These are phyloP conservation scores for Zasmidium cellare DNA, from an alignment of 2,329 filamentous ascomycete genomes.

Conservation along the genomic window DNA sequence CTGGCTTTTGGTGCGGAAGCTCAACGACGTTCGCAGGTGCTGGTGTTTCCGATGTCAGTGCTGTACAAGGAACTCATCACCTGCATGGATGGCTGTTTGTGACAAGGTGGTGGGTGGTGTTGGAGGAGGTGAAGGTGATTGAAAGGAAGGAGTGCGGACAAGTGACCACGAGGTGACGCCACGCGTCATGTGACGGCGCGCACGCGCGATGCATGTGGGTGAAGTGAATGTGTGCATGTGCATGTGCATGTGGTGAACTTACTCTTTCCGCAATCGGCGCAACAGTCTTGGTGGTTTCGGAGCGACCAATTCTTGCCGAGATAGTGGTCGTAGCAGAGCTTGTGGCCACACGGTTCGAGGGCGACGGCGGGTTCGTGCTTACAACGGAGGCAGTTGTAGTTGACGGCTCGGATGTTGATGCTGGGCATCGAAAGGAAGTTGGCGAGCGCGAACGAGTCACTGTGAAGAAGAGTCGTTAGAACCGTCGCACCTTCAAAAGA, in stretches of 20 bases:
- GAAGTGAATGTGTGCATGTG: background rate
- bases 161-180: background rate
- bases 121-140: background rate
- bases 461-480: background rate
- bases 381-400: background rate
- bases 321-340: background rate
- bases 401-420: background rate
- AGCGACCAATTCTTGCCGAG: background rate
- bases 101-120: too few relatives aligned
- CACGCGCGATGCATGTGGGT: background rate
- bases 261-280: background rate
- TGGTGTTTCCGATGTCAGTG: background rate
- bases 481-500: background rate
- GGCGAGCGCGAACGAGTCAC: background rate
- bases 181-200: background rate
- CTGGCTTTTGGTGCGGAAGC: background rate
- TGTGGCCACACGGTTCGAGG: background rate
- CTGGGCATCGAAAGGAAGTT: background rate
- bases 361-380: background rate
- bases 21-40: too few relatives aligned
- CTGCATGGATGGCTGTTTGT: too few relatives aligned
- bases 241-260: too few relatives aligned
- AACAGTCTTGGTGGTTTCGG: background rate
- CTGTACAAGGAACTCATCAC: background rate
- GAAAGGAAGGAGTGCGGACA: background rate